A percentile compares a stretch with the other conserved stretches of the same genome.
Evolutionary conservation across 1,139 yeast genomes (phyloP).

Genomic region (Scheffersomyces parashehatae): DNA sequence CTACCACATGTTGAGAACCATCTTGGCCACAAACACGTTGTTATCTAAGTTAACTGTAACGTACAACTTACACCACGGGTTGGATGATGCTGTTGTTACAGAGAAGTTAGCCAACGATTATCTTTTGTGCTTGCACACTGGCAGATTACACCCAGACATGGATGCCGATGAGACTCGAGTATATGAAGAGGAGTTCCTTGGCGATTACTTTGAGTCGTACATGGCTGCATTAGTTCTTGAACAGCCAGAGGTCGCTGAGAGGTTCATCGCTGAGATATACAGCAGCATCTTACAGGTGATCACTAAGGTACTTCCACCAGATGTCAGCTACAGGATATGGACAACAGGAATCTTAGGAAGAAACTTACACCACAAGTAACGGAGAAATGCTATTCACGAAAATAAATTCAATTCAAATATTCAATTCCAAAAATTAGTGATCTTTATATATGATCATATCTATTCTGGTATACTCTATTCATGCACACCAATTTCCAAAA

Average conservation of each 20-base stretch:
- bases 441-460: too few species aligned
- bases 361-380: slow-evolving; percentile 1
- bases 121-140: slow-evolving; percentile 11
- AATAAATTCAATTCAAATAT: neutral
- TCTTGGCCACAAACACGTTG: slow-evolving; percentile 43
- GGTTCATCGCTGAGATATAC: slow-evolving; percentile 36
- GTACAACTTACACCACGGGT: slow-evolving; percentile 37
- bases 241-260: slow-evolving; percentile 38
- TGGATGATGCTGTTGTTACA: slow-evolving; percentile 27
- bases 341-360: slow-evolving; percentile 17
- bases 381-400: neutral
- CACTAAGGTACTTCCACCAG: slow-evolving; percentile 17
- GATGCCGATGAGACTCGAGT: slow-evolving; percentile 22
- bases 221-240: slow-evolving; percentile 46
- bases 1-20: slow-evolving; percentile 34
- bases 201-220: slow-evolving; percentile 47
- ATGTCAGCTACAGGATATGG: slow-evolving; percentile 15
- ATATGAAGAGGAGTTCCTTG: slow-evolving; percentile 47
- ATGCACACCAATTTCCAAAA: neutral
- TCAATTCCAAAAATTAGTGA: neutral
- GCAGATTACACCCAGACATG: slow-evolving; percentile 12
- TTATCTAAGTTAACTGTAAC: slow-evolving; percentile 39
- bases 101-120: slow-evolving; percentile 13
- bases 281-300: slow-evolving; percentile 32
- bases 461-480: too few species aligned